Base-by-base conservation (phyloP, 306 rosid genomes). In the Chamaecrista fasciculata region DNA sequence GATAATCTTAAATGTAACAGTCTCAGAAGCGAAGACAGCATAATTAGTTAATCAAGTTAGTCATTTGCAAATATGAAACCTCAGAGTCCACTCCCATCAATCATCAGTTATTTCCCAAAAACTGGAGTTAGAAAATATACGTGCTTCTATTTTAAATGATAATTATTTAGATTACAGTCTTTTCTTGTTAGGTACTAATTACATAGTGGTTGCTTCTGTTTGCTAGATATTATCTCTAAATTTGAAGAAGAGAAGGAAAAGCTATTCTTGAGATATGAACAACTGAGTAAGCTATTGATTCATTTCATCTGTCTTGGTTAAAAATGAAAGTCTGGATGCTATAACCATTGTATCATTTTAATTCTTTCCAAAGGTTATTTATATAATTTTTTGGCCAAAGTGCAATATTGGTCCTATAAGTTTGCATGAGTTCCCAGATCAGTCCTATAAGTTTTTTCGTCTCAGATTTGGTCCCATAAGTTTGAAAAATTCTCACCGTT, bases 211-310 rank as follows among this genome's bases (percentile, higher is more conserved):
- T 55, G 28, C 18, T 31, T 28, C 50, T 67, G 63, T 60, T 76
- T 76, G 63, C 76, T 62, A 91, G 99, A 91, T 67, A 76, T 84
- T 51, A 80, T 94, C 78, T 83, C 96, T 53, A 88, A 84, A 74
- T 94, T 82, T 79, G 99, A 94, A 83, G 99, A 86, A 72, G 97
- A 94, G 61, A 94, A 91, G 78, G 96, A 86, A 59, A 94, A 87
- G 81, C 86, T 91, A 57, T 84, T 89, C 77, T 23, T 43, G 34
- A 83, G 80, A 79, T 86, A 94, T 72, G 99, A 94, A 79, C 99
- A 91, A 82, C 63, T 91, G 72, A 94, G 99, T 94, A 84, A 78
- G 97, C 67, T 23, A 26, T 43, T 25, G 5, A 62, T 29, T 47
- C 43, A 3, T 11, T 76, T 40, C 24, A 55, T 50, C 61, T 25